Evolutionary conservation across 164 flowering plant genomes (phyloP).

Genomic region (Kingdonia uniflora): DNA sequence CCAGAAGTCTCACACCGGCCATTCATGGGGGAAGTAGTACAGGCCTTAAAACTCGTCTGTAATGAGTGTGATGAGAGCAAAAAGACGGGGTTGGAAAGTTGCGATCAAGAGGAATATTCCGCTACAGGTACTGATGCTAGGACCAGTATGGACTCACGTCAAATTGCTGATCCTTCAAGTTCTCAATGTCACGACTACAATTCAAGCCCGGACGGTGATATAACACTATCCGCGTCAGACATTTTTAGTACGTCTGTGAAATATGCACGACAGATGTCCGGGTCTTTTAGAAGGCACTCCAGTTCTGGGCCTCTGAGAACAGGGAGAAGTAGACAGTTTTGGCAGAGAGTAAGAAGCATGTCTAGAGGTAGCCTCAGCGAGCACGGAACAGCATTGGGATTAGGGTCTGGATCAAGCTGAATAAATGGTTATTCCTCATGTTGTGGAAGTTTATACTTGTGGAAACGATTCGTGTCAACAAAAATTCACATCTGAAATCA

Average conservation of each 20-base stretch:
- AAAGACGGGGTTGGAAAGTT: constrained; percentile 29
- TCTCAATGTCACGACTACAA: constrained; percentile 21
- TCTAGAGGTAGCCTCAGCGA: constrained; percentile 59
- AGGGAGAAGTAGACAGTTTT: constrained; percentile 30
- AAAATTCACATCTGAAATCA: no score
- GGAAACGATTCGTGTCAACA: no score
- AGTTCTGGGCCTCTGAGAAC: constrained; percentile 61
- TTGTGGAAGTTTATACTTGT: no score
- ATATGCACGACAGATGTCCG: constrained; percentile 28
- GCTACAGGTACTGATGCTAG: constrained; percentile 26
- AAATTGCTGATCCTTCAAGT: constrained; percentile 20
- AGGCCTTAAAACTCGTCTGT: constrained; percentile 83
- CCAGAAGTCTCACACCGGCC: constrained; percentile 96
- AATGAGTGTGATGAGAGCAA: constrained; percentile 60
- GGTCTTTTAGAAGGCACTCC: constrained; percentile 56
- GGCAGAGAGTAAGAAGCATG: constrained; percentile 39
- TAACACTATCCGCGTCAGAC: constrained; percentile 43
- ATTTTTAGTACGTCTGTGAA: constrained; percentile 36
- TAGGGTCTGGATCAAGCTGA: constrained; percentile 1
- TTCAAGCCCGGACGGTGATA: constrained; percentile 30
- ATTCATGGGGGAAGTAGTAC: constrained; percentile 98
- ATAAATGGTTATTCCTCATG: no score
- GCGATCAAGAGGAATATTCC: constrained; percentile 38
- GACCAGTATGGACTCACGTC: constrained; percentile 27
- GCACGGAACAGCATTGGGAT: constrained; percentile 31